Conservation (phyloP, 192 early-diverging fungal genomes). For the Backusella parvicylindrica region DNA sequence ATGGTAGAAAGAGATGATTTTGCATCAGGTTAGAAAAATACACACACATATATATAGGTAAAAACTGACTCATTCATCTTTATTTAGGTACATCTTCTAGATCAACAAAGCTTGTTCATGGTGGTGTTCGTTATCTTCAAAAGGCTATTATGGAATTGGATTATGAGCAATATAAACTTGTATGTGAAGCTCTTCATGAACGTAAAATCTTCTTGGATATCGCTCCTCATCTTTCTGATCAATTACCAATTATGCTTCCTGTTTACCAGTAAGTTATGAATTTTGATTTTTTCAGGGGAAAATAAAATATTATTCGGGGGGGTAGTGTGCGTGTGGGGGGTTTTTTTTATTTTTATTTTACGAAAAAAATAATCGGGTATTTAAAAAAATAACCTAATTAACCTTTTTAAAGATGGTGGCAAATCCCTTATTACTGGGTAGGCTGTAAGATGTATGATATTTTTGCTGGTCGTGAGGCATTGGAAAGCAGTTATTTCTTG, state of each 20-base stretch:
- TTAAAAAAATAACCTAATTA: background rate
- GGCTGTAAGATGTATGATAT: constrained; percentile 92
- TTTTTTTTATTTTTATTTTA: background rate
- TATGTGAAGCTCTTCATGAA: constrained; percentile 93
- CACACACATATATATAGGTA: too few relatives aligned
- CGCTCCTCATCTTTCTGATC: constrained; percentile 89
- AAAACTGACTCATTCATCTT: background rate
- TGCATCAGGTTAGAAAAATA: constrained; percentile 69
- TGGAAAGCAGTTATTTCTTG: constrained; percentile 82
- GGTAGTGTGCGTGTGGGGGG: too few relatives aligned
- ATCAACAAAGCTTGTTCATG: constrained; percentile 95
- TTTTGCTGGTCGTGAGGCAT: constrained; percentile 81
- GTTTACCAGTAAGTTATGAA: constrained; percentile 73
- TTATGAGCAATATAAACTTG: constrained; percentile 95
- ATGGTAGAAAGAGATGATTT: constrained; percentile 96
- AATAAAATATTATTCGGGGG: background rate
- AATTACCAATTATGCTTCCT: constrained; percentile 93
- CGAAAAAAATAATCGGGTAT: background rate
- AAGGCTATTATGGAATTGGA: constrained; percentile 94
- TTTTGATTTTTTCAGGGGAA: background rate
- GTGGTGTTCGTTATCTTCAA: constrained; percentile 95
- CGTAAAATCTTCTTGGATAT: constrained; percentile 90
- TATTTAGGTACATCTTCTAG: constrained; percentile 81
- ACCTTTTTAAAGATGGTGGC: constrained; percentile 72
- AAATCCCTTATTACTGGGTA: constrained; percentile 94